Evolutionary conservation across 148 eudicot species (phyloP), one percentile per base, ranked within the genome.

Genomic region (Suaeda aralocaspica): DNA sequence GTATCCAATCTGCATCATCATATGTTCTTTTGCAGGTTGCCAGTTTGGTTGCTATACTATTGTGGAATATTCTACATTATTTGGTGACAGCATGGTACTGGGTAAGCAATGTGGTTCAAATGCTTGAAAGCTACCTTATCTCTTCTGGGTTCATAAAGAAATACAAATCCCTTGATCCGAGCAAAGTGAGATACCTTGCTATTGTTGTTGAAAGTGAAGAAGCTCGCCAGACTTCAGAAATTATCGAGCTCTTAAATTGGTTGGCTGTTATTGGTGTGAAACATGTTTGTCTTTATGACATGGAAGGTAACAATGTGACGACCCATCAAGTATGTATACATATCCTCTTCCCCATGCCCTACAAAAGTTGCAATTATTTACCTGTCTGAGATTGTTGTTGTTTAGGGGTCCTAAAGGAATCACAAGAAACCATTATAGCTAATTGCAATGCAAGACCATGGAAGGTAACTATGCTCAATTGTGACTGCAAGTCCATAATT

Each of bases 141-240:
- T 75, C 91, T 24, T 64, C 64, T 66, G 87, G 91, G 31, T 46
- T 73, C 1, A 48, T 80, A 34, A 77, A 77, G 78, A 81, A 72
- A 42, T 86, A 87, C 72, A 75, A 78, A 70, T 28, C 80, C 21
- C 75, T 94, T 31, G 83, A 91, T 70, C 70, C 85, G 41, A 82
- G 82, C 64, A 89, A 82, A 70, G 82, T 94, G 51, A 79, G 72
- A 36, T 86, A 87, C 80, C 80, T 94, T 51, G 99, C 92, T 19
- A 76, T 94, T 45, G 97, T 87, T 67, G 51, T 94, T 52, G 96
- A 94, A 68, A 94, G 87, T 77, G 91, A 89, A 76, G 97, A 91
- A 83, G 99, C 96, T 69, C 78, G 34, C 36, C 60, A 75, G 30
- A 83, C 79, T 69, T 73, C 84, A 33, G 77, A 84, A 68, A 91